These are phyloP conservation scores for Colletotrichum tropicicola DNA, from an alignment of 2,329 filamentous ascomycete genomes.

Conservation along the genomic window DNA sequence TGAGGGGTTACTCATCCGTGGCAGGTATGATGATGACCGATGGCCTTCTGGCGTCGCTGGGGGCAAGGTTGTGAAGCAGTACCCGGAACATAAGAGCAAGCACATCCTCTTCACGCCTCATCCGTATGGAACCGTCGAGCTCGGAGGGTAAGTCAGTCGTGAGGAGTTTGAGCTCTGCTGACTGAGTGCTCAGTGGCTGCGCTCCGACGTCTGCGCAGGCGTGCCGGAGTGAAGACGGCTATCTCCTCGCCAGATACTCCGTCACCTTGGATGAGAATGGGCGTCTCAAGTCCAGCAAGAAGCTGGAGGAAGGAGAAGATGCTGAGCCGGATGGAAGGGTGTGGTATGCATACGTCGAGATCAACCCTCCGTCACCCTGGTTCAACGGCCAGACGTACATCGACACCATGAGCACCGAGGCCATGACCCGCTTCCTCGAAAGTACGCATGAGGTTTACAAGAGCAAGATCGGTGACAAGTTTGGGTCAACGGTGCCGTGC, in stretches of 20 bases:
- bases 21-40: conserved; percentile 39
- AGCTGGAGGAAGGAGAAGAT: conserved; percentile 31
- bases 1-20: neutral
- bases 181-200: neutral
- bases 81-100: conserved; percentile 37
- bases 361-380: conserved; percentile 38
- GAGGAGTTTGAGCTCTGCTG: neutral
- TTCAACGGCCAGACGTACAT: conserved; percentile 42
- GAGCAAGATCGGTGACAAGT: conserved; percentile 37
- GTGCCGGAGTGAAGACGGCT: conserved; percentile 35
- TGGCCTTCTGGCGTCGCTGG: conserved; percentile 42
- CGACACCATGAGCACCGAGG: conserved; percentile 39
- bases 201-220: conserved; percentile 25
- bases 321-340: conserved; percentile 31
- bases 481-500: conserved; percentile 39
- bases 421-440: conserved; percentile 39
- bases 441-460: conserved; percentile 42
- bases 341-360: conserved; percentile 44
- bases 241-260: conserved; percentile 36
- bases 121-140: conserved; percentile 26
- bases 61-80: conserved; percentile 36
- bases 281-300: conserved; percentile 33
- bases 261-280: conserved; percentile 36
- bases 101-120: conserved; percentile 38
- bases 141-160: conserved; percentile 18